A percentile compares a stretch with the other conserved stretches of the same genome.
Conservation (phyloP, 768 basidiomycete genomes). For the Leccinum broughii region DNA sequence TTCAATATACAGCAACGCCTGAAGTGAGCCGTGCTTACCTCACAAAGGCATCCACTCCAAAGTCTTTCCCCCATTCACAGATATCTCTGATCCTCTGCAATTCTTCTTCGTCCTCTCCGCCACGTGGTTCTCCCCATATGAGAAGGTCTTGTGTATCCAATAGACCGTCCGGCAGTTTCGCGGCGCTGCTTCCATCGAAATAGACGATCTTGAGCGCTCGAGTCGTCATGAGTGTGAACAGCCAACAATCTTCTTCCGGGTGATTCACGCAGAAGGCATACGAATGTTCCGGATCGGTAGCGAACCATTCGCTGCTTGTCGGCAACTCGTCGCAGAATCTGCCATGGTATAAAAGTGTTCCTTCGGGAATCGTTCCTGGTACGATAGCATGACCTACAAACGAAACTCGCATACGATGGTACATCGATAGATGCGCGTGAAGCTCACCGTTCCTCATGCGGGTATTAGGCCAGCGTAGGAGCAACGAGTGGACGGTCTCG, state of each 20-base stretch:
- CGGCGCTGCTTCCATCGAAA: conserved; percentile 24
- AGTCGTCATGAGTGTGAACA: conserved; percentile 29
- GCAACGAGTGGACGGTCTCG: conserved; percentile 24
- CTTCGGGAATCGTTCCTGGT: conserved; percentile 33
- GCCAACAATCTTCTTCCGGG: conserved; percentile 26
- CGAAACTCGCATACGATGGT: not conserved
- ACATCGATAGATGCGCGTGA: not conserved
- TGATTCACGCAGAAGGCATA: conserved; percentile 37
- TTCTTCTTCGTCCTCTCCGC: conserved; percentile 24
- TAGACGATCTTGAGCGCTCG: conserved; percentile 34
- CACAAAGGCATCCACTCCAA: conserved; percentile 38
- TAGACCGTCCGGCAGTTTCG: conserved; percentile 14
- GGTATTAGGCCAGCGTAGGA: conserved; percentile 45
- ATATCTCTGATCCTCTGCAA: conserved; percentile 27
- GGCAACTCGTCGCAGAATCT: conserved; percentile 22
- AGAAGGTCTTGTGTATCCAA: conserved; percentile 40
- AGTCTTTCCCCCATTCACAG: conserved; percentile 35
- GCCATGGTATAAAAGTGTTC: conserved; percentile 37
- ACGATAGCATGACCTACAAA: conserved; percentile 20
- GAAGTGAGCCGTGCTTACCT: conserved; percentile 27
- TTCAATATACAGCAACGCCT: conserved; percentile 11
- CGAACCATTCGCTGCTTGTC: conserved; percentile 30
- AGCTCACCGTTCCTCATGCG: conserved; percentile 40
- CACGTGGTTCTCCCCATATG: conserved; percentile 27
- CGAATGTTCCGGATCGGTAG: conserved; percentile 36